A percentile compares a stretch with the other conserved stretches of the same genome.
Evolutionary conservation across 129 eudicot genomes (phyloP).

Genomic region (Deinandra increscens): DNA sequence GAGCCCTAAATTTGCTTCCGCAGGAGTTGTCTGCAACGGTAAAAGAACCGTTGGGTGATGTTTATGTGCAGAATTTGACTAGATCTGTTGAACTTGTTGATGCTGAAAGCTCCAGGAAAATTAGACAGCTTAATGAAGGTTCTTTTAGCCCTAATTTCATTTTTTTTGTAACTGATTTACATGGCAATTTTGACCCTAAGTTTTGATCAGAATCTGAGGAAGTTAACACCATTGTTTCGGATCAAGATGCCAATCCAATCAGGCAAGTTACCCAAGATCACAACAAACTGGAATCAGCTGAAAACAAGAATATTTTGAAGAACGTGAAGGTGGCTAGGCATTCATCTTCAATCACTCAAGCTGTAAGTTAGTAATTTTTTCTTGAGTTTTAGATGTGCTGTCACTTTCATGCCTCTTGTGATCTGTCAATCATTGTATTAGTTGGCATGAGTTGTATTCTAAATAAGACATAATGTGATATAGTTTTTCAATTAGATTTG

Average conservation of each 20-base stretch:
- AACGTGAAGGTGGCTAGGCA: slow-evolving; percentile 19
- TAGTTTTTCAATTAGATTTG: not conserved
- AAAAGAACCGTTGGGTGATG: slow-evolving; percentile 8
- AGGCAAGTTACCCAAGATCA: slow-evolving; percentile 10
- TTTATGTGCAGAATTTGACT: slow-evolving; percentile 22
- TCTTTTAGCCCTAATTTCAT: not conserved
- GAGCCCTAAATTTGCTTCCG: slow-evolving; percentile 63
- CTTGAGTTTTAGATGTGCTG: slow-evolving; percentile 9
- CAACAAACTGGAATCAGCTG: slow-evolving; percentile 5
- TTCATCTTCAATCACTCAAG: slow-evolving; percentile 22
- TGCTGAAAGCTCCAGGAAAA: slow-evolving; percentile 37
- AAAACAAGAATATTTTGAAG: slow-evolving; percentile 23
- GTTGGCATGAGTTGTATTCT: slow-evolving; percentile 10
- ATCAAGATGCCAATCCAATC: slow-evolving; percentile 43
- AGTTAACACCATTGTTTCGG: slow-evolving; percentile 1
- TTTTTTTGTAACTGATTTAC: not conserved
- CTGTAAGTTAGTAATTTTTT: slow-evolving; percentile 24
- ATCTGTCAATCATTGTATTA: slow-evolving; percentile 14
- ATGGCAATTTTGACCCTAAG: not conserved
- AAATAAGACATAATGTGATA: not conserved
- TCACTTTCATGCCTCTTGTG: slow-evolving; percentile 22
- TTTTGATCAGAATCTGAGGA: slow-evolving; percentile 34
- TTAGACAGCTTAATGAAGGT: slow-evolving; percentile 77
- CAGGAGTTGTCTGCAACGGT: slow-evolving; percentile 51
- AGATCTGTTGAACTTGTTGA: slow-evolving; percentile 39